phyloP scores from a whole-genome alignment of 257 asterid species.

The Craterostigma plantagineum region DNA sequence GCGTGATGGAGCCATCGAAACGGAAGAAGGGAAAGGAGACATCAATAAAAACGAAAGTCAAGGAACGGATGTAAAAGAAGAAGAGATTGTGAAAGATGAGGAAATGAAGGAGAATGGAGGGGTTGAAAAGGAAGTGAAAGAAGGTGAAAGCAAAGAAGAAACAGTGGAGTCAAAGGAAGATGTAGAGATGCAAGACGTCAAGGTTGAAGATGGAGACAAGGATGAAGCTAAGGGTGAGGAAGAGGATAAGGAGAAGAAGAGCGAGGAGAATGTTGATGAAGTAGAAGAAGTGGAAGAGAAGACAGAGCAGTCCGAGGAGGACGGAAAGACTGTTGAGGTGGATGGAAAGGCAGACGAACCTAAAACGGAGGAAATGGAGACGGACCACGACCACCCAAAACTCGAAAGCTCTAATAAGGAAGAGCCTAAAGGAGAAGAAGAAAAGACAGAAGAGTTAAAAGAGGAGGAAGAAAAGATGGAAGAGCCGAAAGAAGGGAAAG shows the following conservation, averaged over 20 bases:
- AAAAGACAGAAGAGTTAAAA: slow-evolving; percentile 1
- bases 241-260: neutral
- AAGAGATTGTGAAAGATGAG: slow-evolving; percentile 14
- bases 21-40: slow-evolving; percentile 7
- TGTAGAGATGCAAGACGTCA: slow-evolving; percentile 5
- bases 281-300: slow-evolving; percentile 9
- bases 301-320: slow-evolving; percentile 11
- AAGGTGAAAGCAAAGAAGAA: neutral
- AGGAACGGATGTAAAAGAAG: slow-evolving; percentile 29
- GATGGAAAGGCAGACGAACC: slow-evolving; percentile 4
- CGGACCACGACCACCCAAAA: no score
- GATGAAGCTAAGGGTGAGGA: neutral
- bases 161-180: slow-evolving; percentile 4
- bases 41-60: slow-evolving; percentile 14
- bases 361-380: no score
- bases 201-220: slow-evolving; percentile 6
- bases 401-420: no score
- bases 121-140: slow-evolving; percentile 5
- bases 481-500: slow-evolving; percentile 19
- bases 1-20: slow-evolving; percentile 10
- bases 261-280: slow-evolving; percentile 6
- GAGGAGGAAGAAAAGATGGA: slow-evolving; percentile 10
- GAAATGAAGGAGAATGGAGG: slow-evolving; percentile 10
- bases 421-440: neutral
- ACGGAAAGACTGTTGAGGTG: no score